Base-by-base conservation (phyloP, 164 flowering plant species). In the Chimonanthus salicifolius region DNA sequence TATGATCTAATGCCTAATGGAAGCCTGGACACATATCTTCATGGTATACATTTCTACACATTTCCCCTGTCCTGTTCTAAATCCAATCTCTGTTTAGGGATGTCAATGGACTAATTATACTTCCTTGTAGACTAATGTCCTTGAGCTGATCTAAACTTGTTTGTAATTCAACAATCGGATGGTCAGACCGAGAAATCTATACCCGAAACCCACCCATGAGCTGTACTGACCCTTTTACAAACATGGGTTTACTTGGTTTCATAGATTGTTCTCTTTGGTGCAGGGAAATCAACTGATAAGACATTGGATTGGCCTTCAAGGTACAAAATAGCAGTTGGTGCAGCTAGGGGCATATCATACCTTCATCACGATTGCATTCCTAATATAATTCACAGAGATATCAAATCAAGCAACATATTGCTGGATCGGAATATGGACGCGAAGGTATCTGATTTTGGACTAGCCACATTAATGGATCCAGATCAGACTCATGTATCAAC, bases 341-440 rank as follows among this genome's bases (percentile, higher is more conserved):
- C 96, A 9, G 98, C 98, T 62, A 84, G 98, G 72, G 99, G 99
- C 64, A 78, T 95, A 65, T 74, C 96, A 4, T 95, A 95, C 82
- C 96, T 93, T 72, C 99, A 95, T 73, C 94, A 95, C 74, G 99
- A 95, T 76, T 95, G 99, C 74, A 88, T 95, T 58, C 98, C 99
- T 58, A 97, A 89, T 79, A 90, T 95, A 50, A 93, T 95, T 62
- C 99, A 95, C 72, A 84, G 99, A 79, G 99, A 95, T 76, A 95
- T 95, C 10, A 95, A 95, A 83, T 87, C 96, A 3, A 95, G 99
- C 84, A 95, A 95, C 64, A 93, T 95, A 66, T 78, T 95, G 74
- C 80, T 95, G 75, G 98, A 95, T 76, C 78, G 83, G 13, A 85
- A 89, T 81, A 86, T 95, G 97, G 97, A 95, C 69, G 96, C 98